These are phyloP conservation scores for Grifola frondosa DNA, from an alignment of 1,284 basidiomycete species.

Conservation along the genomic window DNA sequence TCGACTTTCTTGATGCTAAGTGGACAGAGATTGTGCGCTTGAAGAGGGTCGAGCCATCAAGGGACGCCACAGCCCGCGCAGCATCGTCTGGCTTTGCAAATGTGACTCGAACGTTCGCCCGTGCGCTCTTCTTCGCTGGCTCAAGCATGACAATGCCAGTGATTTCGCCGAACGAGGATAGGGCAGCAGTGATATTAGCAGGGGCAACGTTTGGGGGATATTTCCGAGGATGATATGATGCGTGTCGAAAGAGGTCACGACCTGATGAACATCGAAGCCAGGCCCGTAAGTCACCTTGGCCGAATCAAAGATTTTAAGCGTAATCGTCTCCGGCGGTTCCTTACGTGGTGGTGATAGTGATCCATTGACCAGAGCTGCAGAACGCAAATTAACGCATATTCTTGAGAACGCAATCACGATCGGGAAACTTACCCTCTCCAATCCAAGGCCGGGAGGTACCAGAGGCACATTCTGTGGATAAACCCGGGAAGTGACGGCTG, in stretches of 20 bases:
- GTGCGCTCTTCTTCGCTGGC: not conserved
- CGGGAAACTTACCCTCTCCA: slow-evolving; percentile 19
- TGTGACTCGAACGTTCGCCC: slow-evolving; percentile 37
- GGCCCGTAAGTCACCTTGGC: slow-evolving; percentile 37
- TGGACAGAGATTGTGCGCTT: slow-evolving; percentile 39
- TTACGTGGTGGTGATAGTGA: not conserved
- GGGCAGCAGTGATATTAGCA: slow-evolving; percentile 16
- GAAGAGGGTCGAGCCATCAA: slow-evolving; percentile 46
- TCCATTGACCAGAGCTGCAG: not conserved
- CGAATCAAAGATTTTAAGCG: slow-evolving; percentile 25
- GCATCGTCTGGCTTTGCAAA: slow-evolving; percentile 49
- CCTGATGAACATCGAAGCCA: slow-evolving; percentile 38
- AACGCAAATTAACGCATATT: not conserved
- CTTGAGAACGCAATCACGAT: not conserved
- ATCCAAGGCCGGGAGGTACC: slow-evolving; percentile 29
- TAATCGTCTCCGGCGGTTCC: slow-evolving; percentile 12
- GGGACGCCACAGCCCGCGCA: slow-evolving; percentile 42
- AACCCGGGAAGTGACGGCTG: no score
- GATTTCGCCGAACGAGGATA: slow-evolving; percentile 45
- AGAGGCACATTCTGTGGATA: slow-evolving; percentile 19
- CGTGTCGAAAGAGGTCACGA: slow-evolving; percentile 44
- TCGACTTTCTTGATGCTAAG: slow-evolving; percentile 37
- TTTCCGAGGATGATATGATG: slow-evolving; percentile 39
- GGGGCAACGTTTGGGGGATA: slow-evolving; percentile 22
- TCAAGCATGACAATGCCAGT: slow-evolving; percentile 37